Evolutionary conservation across 2,329 filamentous ascomycete genomes (phyloP).

Genomic region (Diaporthe sp.): DNA sequence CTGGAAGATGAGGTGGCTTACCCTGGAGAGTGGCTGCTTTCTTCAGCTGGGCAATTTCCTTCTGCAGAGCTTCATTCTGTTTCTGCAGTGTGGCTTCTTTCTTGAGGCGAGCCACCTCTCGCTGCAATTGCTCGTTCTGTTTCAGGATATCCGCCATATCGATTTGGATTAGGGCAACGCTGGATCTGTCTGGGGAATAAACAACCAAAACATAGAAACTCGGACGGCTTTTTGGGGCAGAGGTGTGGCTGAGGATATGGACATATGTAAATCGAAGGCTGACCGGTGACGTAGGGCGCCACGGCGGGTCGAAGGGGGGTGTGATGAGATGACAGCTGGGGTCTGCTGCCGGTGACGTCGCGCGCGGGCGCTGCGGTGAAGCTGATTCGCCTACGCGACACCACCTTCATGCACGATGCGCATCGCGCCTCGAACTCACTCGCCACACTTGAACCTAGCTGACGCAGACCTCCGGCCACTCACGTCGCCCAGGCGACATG

Average conservation of each 20-base stretch:
- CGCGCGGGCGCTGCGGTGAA: neutral
- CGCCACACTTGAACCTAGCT: slow-evolving; percentile 34
- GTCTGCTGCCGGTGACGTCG: slow-evolving; percentile 37
- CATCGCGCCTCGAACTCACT: slow-evolving; percentile 35
- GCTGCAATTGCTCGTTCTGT: slow-evolving; percentile 25
- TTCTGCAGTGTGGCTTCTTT: slow-evolving; percentile 29
- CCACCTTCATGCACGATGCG: slow-evolving; percentile 35
- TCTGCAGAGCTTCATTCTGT: slow-evolving; percentile 31
- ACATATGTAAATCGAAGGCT: slow-evolving; percentile 20
- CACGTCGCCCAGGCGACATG: slow-evolving; percentile 6
- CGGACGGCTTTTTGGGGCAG: neutral
- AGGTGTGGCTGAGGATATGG: slow-evolving; percentile 31
- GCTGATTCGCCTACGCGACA: slow-evolving; percentile 33
- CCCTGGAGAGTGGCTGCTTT: slow-evolving; percentile 33
- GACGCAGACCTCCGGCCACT: slow-evolving; percentile 28
- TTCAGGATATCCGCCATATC: slow-evolving; percentile 36
- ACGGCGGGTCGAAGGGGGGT: neutral
- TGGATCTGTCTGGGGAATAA: neutral
- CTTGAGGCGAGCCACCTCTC: slow-evolving; percentile 38
- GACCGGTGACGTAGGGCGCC: slow-evolving; percentile 34
- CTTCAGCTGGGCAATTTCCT: slow-evolving; percentile 38
- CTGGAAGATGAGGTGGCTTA: slow-evolving; percentile 27
- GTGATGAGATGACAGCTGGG: slow-evolving; percentile 29
- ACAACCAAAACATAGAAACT: neutral
- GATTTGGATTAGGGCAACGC: neutral